A percentile compares a stretch with the other conserved stretches of the same genome.
These are phyloP conservation scores for Platanus orientalis DNA, from an alignment of 164 flowering plant species.

Conservation along the genomic window DNA sequence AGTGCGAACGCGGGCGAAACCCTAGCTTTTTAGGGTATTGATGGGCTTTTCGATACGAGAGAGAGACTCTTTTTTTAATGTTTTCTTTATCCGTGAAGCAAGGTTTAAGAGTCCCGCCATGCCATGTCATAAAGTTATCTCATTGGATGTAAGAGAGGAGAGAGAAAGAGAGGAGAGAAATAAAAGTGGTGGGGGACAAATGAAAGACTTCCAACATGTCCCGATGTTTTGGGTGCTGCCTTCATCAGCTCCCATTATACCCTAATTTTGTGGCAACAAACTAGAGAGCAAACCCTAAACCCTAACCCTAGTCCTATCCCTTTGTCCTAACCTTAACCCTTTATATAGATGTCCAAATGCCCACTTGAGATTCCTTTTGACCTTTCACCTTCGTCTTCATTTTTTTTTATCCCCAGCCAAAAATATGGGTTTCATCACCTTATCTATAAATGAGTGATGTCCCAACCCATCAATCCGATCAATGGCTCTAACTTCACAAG, in stretches of 20 bases:
- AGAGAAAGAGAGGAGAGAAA: slow-evolving; percentile 4
- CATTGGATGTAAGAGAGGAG: slow-evolving; percentile 7
- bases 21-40: slow-evolving; percentile 31
- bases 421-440: neutral
- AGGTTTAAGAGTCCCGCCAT: slow-evolving; percentile 22
- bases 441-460: too few species aligned
- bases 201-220: slow-evolving; percentile 12
- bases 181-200: neutral
- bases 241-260: slow-evolving; percentile 15
- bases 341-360: too few species aligned
- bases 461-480: too few species aligned
- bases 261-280: slow-evolving; percentile 5
- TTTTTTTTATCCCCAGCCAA: neutral
- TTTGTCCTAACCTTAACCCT: neutral
- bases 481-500: too few species aligned
- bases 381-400: neutral
- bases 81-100: slow-evolving; percentile 17
- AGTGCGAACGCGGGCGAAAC: slow-evolving; percentile 37
- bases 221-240: slow-evolving; percentile 18
- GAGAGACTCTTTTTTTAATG: slow-evolving; percentile 22
- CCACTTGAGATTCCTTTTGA: slow-evolving; percentile 5
- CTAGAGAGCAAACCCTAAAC: slow-evolving; percentile 2
- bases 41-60: slow-evolving; percentile 11
- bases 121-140: slow-evolving; percentile 17
- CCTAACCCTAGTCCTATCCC: slow-evolving; percentile 1